Evolutionary conservation across 352 stramenopile genomes (phyloP).

Genomic region (Phytophthora sp.): DNA sequence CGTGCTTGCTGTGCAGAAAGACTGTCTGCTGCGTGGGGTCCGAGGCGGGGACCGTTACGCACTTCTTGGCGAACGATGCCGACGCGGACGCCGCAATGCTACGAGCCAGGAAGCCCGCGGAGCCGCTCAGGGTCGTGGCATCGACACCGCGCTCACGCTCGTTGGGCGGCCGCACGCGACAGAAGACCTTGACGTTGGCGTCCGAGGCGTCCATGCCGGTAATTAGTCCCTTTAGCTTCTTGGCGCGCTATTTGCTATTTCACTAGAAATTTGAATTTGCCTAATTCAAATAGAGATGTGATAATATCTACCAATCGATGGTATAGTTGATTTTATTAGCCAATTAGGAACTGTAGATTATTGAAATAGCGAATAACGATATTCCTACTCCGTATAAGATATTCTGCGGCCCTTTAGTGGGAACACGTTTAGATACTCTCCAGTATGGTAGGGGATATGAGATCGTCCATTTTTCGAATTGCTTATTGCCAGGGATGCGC

Average conservation of each 20-base stretch:
- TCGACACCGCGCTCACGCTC: slow-evolving; percentile 61
- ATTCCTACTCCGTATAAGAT: too few species aligned
- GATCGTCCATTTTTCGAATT: too few species aligned
- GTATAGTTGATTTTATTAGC: too few species aligned
- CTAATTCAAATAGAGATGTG: too few species aligned
- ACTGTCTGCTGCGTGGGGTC: slow-evolving; percentile 64
- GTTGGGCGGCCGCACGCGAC: slow-evolving; percentile 84
- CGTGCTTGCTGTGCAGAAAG: slow-evolving; percentile 61
- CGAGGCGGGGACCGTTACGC: slow-evolving; percentile 53
- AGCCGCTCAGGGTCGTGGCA: slow-evolving; percentile 7
- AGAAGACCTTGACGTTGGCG: slow-evolving; percentile 88
- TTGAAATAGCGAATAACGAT: too few species aligned
- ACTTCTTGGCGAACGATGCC: slow-evolving; percentile 62
- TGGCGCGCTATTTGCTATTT: slow-evolving; percentile 21
- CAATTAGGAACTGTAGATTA: too few species aligned
- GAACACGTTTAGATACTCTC: too few species aligned
- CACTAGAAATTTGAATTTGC: slow-evolving; percentile 23
- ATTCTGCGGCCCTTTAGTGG: too few species aligned
- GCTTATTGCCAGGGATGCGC: too few species aligned
- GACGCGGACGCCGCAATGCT: slow-evolving; percentile 10
- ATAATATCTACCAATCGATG: too few species aligned
- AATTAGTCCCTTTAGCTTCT: slow-evolving; percentile 11
- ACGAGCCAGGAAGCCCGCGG: slow-evolving; percentile 29
- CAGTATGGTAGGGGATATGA: too few species aligned
- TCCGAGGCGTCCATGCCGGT: slow-evolving; percentile 35